Conservation (phyloP, 2,329 filamentous ascomycete genomes). For the Juglanconis juglandina region DNA sequence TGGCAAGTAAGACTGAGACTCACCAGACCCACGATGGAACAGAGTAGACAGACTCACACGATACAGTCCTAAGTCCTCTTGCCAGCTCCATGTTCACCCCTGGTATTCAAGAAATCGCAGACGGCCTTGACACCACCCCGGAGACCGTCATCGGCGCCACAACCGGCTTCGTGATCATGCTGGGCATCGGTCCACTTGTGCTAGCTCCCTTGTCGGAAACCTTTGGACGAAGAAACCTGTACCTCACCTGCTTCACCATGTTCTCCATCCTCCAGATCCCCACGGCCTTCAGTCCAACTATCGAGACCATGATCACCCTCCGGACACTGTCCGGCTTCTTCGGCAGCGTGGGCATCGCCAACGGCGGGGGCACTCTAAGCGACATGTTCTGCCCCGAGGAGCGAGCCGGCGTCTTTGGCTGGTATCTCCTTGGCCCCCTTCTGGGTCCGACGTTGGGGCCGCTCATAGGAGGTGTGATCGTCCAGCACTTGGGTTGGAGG, state of each 20-base stretch:
- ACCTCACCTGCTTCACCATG: constrained; percentile 9
- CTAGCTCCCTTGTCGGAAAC: constrained; percentile 14
- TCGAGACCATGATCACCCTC: constrained; percentile 12
- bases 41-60: not conserved
- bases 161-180: constrained; percentile 8
- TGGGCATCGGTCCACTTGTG: constrained; percentile 12
- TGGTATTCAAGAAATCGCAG: constrained; percentile 10
- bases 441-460: constrained; percentile 13
- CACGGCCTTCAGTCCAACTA: constrained; percentile 8
- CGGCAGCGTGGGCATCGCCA: constrained; percentile 15
- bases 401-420: constrained; percentile 11
- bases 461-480: constrained; percentile 10
- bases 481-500: constrained; percentile 10
- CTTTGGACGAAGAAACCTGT: constrained; percentile 9
- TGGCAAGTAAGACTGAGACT: constrained; percentile 1
- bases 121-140: constrained; percentile 4
- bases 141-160: constrained; percentile 12
- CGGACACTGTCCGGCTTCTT: constrained; percentile 10
- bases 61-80: constrained; percentile 11
- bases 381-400: constrained; percentile 16
- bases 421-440: constrained; percentile 14
- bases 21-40: not conserved
- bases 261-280: constrained; percentile 14
- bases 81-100: constrained; percentile 19
- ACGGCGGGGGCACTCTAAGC: constrained; percentile 14